Percentiles rank a stretch among this genome's conserved stretches.
These are phyloP conservation scores for Thelonectria discophora DNA, from an alignment of 2,329 filamentous ascomycete species.

Conservation along the genomic window DNA sequence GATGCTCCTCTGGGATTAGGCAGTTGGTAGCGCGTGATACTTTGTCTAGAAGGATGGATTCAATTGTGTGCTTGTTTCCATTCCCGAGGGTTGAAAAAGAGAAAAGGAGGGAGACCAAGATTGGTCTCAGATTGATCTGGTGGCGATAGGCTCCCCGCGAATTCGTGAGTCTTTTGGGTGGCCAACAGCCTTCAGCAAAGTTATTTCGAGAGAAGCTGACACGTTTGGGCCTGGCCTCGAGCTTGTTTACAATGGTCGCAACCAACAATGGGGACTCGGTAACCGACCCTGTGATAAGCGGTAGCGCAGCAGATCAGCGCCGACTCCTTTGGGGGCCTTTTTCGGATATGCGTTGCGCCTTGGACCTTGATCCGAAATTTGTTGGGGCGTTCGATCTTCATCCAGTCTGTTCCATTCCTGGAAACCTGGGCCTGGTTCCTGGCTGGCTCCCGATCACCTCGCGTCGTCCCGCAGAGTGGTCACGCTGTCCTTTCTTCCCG, in stretches of 20 bases:
- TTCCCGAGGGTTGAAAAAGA: not conserved
- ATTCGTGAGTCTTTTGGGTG: not conserved
- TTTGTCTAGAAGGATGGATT: not conserved
- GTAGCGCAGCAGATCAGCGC: not conserved
- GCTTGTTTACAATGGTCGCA: not conserved
- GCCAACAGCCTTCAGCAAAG: not conserved
- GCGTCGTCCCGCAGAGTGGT: not conserved
- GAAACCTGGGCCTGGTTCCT: not conserved
- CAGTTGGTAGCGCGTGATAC: not conserved
- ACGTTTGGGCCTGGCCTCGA: not conserved
- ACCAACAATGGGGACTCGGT: not conserved
- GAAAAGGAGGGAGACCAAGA: not conserved
- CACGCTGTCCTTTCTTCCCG: not conserved
- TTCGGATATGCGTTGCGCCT: not conserved
- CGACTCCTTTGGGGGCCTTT: not conserved
- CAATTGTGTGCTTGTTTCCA: not conserved
- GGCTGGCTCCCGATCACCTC: not conserved
- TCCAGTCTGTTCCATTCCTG: not conserved
- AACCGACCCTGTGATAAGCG: not conserved
- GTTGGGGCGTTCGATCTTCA: conserved; percentile 5
- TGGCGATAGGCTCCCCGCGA: not conserved
- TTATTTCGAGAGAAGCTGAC: not conserved
- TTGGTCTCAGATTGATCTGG: not conserved
- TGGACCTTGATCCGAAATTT: not conserved
- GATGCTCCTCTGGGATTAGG: conserved; percentile 11